Evolutionary conservation across 1,284 basidiomycete genomes (phyloP).

Genomic region (Xerocomus minutiporus): DNA sequence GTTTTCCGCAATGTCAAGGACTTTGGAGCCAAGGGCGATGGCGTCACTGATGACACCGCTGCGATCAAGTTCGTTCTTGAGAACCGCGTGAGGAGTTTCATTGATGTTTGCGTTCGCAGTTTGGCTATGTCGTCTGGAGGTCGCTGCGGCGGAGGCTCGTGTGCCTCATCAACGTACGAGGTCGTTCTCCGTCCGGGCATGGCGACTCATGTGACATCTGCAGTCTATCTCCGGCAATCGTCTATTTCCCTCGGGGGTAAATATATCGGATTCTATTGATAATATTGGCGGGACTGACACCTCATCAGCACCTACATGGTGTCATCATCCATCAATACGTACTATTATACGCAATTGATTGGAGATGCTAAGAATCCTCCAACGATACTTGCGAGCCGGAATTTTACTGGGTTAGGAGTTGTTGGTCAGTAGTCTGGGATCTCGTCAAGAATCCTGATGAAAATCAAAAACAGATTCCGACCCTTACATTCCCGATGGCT

Average conservation of each 20-base stretch:
- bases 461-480: constrained; percentile 35
- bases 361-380: constrained; percentile 47
- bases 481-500: constrained; percentile 39
- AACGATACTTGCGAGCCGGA: constrained; percentile 41
- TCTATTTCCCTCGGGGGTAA: constrained; percentile 18
- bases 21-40: constrained; percentile 21
- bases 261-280: background rate
- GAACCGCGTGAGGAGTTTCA: background rate
- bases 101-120: constrained; percentile 2
- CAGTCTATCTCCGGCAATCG: constrained; percentile 18
- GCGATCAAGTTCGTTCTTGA: constrained; percentile 21
- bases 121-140: constrained; percentile 19
- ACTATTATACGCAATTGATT: constrained; percentile 49
- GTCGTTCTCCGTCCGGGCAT: background rate
- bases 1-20: constrained; percentile 47
- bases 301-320: constrained; percentile 38
- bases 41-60: constrained; percentile 21
- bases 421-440: constrained; percentile 36
- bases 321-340: constrained; percentile 44
- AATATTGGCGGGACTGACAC: too few relatives aligned
- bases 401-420: constrained; percentile 48
- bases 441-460: background rate
- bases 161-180: constrained; percentile 17
- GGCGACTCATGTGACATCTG: background rate
- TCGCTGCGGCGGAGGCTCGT: constrained; percentile 15